phyloP scores from a whole-genome alignment of 2,329 filamentous ascomycete genomes.

The Anisogramma anomala region DNA sequence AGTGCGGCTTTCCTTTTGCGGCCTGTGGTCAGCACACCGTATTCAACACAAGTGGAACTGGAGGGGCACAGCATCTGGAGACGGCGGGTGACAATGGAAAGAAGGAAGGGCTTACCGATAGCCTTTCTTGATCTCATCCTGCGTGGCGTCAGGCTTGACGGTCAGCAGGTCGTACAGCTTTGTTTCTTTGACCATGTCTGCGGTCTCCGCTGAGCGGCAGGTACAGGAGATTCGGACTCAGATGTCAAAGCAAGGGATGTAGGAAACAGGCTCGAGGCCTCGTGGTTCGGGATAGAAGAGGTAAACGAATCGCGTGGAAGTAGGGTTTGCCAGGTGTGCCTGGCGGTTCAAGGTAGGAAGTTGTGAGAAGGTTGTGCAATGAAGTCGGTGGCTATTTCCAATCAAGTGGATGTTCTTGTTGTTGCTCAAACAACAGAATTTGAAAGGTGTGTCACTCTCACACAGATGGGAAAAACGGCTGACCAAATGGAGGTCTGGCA shows the following conservation, averaged over 20 bases:
- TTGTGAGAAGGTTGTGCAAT: background rate
- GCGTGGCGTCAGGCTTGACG: constrained; percentile 66
- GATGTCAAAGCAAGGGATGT: background rate
- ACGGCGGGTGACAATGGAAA: background rate
- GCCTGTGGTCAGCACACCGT: constrained; percentile 25
- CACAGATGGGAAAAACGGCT: too few relatives aligned
- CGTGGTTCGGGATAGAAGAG: background rate
- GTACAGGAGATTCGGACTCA: background rate
- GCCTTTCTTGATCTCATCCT: constrained; percentile 96
- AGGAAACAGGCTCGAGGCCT: constrained; percentile 8
- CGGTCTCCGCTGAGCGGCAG: background rate
- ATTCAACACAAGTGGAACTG: background rate
- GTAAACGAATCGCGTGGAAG: constrained; percentile 3
- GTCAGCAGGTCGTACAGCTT: constrained; percentile 85
- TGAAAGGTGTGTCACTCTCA: too few relatives aligned
- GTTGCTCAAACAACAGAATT: too few relatives aligned
- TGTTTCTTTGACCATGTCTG: constrained; percentile 80
- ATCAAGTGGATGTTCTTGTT: too few relatives aligned
- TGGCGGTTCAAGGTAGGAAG: background rate
- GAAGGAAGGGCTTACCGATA: constrained; percentile 53
- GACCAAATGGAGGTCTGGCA: too few relatives aligned
- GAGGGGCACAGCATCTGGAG: background rate
- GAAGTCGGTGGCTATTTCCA: too few relatives aligned
- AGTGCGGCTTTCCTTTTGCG: constrained; percentile 64
- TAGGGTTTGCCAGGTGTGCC: too few relatives aligned